These are phyloP conservation scores for Xylariaceae sp. DNA, from an alignment of 2,329 filamentous ascomycete genomes.

Conservation along the genomic window DNA sequence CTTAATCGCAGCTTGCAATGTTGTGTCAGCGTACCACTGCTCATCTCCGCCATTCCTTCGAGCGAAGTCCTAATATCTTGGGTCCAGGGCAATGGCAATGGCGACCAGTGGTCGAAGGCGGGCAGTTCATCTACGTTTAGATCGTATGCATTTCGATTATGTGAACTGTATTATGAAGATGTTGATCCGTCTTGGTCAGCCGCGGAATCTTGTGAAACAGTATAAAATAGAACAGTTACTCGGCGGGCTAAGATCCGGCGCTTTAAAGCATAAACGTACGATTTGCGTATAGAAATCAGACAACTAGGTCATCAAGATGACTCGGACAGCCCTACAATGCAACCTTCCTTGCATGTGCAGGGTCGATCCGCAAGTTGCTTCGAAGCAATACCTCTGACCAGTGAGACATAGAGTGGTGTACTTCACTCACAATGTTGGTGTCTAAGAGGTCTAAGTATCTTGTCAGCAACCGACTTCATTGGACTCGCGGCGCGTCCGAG, in stretches of 20 bases:
- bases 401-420: not conserved
- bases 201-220: slow-evolving; percentile 1
- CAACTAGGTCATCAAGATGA: slow-evolving; percentile 1
- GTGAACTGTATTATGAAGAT: not conserved
- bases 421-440: not conserved
- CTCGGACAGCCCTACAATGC: slow-evolving; percentile 20
- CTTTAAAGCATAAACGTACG: slow-evolving; percentile 1
- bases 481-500: slow-evolving; percentile 6
- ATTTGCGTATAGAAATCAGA: slow-evolving; percentile 1
- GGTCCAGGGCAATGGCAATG: not conserved
- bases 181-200: slow-evolving; percentile 6
- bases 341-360: not conserved
- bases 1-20: not conserved
- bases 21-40: not conserved
- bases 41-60: not conserved
- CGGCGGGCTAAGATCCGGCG: not conserved
- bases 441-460: slow-evolving; percentile 3
- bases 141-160: slow-evolving; percentile 20
- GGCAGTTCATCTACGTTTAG: slow-evolving; percentile 5
- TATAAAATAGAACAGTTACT: not conserved
- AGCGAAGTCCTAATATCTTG: not conserved
- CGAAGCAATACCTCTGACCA: not conserved
- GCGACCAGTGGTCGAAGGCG: not conserved
- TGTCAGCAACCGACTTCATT: slow-evolving; percentile 12
- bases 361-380: not conserved